These are phyloP conservation scores for Dactylonectria estremocensis DNA, from an alignment of 2,329 filamentous ascomycete species.

Conservation along the genomic window DNA sequence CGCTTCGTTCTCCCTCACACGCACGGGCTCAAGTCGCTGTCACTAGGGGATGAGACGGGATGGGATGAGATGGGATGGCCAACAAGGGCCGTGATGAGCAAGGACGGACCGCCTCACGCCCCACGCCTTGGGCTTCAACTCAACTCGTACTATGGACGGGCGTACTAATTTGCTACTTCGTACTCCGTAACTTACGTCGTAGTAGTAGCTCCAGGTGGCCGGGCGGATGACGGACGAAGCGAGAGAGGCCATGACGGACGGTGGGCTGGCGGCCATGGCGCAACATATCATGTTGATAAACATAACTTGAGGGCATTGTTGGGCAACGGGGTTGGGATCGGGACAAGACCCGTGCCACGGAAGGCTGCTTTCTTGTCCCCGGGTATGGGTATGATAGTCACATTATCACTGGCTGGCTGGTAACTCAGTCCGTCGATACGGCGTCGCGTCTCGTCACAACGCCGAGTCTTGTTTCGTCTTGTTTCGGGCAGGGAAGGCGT, in stretches of 20 bases:
- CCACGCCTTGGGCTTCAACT: neutral
- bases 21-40: neutral
- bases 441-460: neutral
- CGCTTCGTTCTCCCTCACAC: slow-evolving; percentile 6
- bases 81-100: slow-evolving; percentile 3
- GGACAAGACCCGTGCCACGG: neutral
- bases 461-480: slow-evolving; percentile 7
- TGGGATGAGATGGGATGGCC: neutral
- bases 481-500: neutral
- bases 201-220: neutral
- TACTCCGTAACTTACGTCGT: too few relatives aligned
- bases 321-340: neutral
- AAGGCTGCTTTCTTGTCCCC: neutral
- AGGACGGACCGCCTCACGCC: slow-evolving; percentile 1
- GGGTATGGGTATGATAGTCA: neutral
- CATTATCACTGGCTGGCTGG: neutral
- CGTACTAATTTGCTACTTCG: neutral
- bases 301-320: neutral
- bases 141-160: too few relatives aligned
- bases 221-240: neutral
- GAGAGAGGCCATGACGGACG: neutral
- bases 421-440: neutral
- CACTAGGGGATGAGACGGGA: neutral
- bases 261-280: neutral
- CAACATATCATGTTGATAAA: neutral